These are phyloP conservation scores for Priceomyces medius DNA, from an alignment of 805 yeast genomes.

Conservation along the genomic window DNA sequence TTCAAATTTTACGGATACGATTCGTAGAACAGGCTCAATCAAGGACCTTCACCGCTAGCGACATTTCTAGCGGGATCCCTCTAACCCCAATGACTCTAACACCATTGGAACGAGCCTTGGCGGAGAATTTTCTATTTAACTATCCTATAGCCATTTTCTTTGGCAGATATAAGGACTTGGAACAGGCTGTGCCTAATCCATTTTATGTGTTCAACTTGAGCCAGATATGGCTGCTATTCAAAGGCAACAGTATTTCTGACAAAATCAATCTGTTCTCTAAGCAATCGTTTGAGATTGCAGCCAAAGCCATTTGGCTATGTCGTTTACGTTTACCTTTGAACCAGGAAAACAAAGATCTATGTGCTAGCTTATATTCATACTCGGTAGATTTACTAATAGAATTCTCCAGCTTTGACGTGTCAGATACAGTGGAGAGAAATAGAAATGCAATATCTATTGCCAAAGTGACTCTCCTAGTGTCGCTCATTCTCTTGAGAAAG, in stretches of 20 bases:
- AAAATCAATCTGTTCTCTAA: conserved; percentile 1
- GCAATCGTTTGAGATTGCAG: conserved; percentile 8
- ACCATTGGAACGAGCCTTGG: conserved; percentile 32
- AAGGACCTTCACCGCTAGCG: neutral
- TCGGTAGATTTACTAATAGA: neutral
- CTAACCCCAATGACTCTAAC: no score
- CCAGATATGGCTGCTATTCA: conserved; percentile 1
- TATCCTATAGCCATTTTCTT: conserved; percentile 39
- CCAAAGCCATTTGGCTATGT: conserved; percentile 8
- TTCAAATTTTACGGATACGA: conserved; percentile 30
- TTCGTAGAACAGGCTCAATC: conserved; percentile 10
- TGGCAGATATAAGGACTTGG: conserved; percentile 25
- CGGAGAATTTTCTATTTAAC: conserved; percentile 46
- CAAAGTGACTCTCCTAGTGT: conserved; percentile 3
- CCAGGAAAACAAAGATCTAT: neutral
- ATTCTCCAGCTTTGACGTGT: neutral
- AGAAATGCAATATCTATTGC: conserved; percentile 4
- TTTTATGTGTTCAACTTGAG: conserved; percentile 28
- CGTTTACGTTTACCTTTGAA: conserved; percentile 5
- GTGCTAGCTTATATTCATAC: neutral
- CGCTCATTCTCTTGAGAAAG: conserved; percentile 6
- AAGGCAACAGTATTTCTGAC: neutral
- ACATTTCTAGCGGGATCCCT: neutral
- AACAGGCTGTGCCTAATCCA: conserved; percentile 39
- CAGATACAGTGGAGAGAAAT: neutral